Evolutionary conservation across 1,284 basidiomycete species (phyloP), one percentile per base, ranked within the genome.

Genomic region (Tranzscheliella williamsii): DNA sequence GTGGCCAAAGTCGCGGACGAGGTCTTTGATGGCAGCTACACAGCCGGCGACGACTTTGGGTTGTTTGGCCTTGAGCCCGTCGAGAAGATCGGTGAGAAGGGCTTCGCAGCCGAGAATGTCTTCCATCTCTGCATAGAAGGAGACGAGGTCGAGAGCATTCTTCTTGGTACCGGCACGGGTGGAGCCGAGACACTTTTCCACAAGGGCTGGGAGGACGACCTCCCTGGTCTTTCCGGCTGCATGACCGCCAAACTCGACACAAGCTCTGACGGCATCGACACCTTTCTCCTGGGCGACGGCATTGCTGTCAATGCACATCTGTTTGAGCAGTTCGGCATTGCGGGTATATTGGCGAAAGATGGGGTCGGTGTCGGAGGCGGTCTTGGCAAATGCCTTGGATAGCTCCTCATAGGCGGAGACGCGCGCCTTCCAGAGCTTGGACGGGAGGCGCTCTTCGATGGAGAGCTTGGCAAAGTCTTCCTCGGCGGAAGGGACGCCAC

Each of bases 221-320:
- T 90, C 85, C 72, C 93, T 67, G 30, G 89, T 89, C 79, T 54
- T 57, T 31, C 66, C 73, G 5, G 88, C 86, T 36, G 83, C 86
- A 81, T 93, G 90, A 48, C 94, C 95, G 16, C 91, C 90, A 72
- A 87, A 91, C 79, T 91, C 90, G 62, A 96, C 86, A 60, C 96
- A 85, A 13, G 87, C 68, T 4, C 55, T 44, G 82, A 63, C 89
- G 84, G 31, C 94, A 80, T 71, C 90, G 88, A 79, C 95, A 88
- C 17, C 95, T 78, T 95, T 96, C 82, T 98, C 95, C 79, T 99
- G 95, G 11, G 95, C 93, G 24, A 97, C 94, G 12, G 89, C 95
- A 79, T 98, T 98, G 1, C 91, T 82, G 75, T 99, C 95, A 4
- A 66, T 39, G 26, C 62, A 65, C 53, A 72, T 73, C 32, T 48